Evolutionary conservation across 2,329 filamentous ascomycete genomes (phyloP), one percentile per base, ranked within the genome.

Genomic region (Hypoxylon sp.): DNA sequence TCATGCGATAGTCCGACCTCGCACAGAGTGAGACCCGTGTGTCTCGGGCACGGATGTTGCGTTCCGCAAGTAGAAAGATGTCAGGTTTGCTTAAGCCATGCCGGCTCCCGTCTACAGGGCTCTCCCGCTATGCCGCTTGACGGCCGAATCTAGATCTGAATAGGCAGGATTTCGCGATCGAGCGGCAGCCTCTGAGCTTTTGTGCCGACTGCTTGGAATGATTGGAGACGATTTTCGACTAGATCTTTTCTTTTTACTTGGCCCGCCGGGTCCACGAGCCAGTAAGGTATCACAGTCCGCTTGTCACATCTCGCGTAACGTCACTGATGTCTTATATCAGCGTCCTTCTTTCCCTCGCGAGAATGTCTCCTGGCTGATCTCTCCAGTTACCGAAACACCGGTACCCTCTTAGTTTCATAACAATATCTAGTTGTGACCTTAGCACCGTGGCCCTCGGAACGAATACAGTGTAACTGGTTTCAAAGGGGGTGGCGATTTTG

Each of bases 131-230:
- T 61, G 41, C 64, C 72, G 68, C 71, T 71, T 69, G 68, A 71
- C 63, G 69, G 67, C 72, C 60, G 71, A 69, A 73, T 74, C 73
- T 67, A 37, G 53, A 62, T 70, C 70, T 43, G 51, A 70, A 71
- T 62, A 71, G 70, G 71, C 65, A 74, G 71, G 62, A 63, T 16
- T 73, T 74, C 69, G 72, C 71, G 72, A 74, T 64, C 32, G 30
- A 53, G 47, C 43, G 34, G 43, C 25, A 19, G 43, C 39, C 54
- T 27, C 19, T 32, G 27, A 43, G 14, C 30, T 56, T 57, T 46
- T 30, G 64, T 62, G 47, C 62, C 63, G 61, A 63, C 59, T 60
- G 39, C 45, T 27, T 52, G 53, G 45, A 41, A 19, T 29, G 39
- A 37, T 27, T 34, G 30, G 50, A 57, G 60, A 39, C 14, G 39